Evolutionary conservation across 345 rosid species (phyloP), one percentile per base, ranked within the genome.

Genomic region (Citrus hindsii): DNA sequence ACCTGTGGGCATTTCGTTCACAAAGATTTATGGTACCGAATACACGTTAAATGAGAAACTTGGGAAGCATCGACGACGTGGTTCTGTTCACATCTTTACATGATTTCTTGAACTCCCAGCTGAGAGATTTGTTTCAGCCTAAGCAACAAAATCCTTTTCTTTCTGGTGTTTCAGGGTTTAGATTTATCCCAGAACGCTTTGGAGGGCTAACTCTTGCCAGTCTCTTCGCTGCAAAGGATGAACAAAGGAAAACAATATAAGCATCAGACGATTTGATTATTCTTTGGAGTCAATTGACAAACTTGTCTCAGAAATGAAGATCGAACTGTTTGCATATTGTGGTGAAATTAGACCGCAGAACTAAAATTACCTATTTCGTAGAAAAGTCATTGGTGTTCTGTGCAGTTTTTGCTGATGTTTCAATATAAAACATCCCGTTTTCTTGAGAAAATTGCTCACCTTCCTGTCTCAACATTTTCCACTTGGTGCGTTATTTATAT

Each of bases 351-450:
- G 22, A 12, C 2, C 55, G 28, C 4, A 24, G 32, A 53, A 46
- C 51, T 12, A 19, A 67, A 9, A 14, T 84, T 86, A 92, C 97
- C 93, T 83, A 90, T 90, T 76, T 92, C 93, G 56, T 85, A 84
- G 80, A 90, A 90, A 59, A 92, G 94, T 80, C 93, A n/a, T 90
- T 89, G 65, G 87, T 89, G 67, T 89, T 89, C 61, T 88, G 88
- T 16, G 92, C 90, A 21, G 89, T 84, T 83, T 90, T 90, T 18
- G 97, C 94, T 1, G 97, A 92, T 59, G 97, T 87, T 82, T 92
- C 94, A 37, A 82, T 83, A 82, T 88, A 92, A 63, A 80, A 64
- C 92, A 90, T 83, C 27, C 90, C 87, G 79, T 84, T 88, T 74
- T 89, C 92, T 79, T 85, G 85, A 48, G 97, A 92, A 77, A 84